Evolutionary conservation across 805 yeast genomes (phyloP).

Genomic region (Groenewaldozyma salmanticensis): DNA sequence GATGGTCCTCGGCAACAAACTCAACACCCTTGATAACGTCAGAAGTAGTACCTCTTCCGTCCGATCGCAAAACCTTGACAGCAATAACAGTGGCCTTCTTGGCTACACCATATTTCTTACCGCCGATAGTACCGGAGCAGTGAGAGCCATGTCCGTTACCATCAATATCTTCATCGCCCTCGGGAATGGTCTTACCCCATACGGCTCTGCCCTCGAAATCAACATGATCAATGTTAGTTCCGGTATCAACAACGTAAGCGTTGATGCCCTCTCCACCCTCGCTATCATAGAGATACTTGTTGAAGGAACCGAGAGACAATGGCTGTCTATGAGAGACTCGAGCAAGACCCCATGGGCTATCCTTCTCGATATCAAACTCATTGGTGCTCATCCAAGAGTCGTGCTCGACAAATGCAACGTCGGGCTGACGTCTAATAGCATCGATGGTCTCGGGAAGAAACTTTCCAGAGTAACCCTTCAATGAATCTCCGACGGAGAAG

Average conservation of each 20-base stretch:
- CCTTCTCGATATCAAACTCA: conserved; percentile 42
- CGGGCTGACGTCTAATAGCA: conserved; percentile 49
- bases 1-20: conserved; percentile 44
- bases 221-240: conserved; percentile 43
- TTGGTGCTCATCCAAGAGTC: conserved; percentile 46
- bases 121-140: conserved; percentile 58
- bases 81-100: conserved; percentile 51
- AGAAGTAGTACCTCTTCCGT: conserved; percentile 51
- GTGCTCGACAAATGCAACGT: conserved; percentile 52
- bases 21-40: conserved; percentile 57
- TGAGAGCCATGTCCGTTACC: conserved; percentile 61
- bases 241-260: conserved; percentile 79
- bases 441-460: conserved; percentile 70
- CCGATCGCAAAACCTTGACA: conserved; percentile 49
- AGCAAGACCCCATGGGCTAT: conserved; percentile 71
- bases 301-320: conserved; percentile 48
- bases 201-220: conserved; percentile 53
- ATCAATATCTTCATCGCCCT: conserved; percentile 37
- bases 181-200: conserved; percentile 53
- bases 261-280: conserved; percentile 57
- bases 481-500: conserved; percentile 41
- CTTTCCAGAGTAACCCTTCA: conserved; percentile 78
- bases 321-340: conserved; percentile 57
- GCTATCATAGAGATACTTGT: conserved; percentile 49
- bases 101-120: conserved; percentile 49